Percentiles rank a stretch among this genome's conserved stretches.
Conservation (phyloP, 495 filamentous ascomycete genomes). For the Bombardia bombarda region DNA sequence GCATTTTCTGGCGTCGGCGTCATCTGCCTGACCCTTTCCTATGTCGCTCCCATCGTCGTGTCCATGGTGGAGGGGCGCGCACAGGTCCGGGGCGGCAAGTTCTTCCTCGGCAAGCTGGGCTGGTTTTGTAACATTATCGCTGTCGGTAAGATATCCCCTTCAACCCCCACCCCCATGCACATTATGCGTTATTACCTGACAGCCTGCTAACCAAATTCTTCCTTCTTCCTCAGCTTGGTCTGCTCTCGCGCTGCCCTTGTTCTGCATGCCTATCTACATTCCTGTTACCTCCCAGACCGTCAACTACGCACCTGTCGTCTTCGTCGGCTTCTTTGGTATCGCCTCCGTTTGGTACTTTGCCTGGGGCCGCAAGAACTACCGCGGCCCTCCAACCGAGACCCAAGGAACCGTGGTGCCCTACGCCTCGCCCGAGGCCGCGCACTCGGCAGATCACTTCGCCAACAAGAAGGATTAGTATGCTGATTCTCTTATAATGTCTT, state of each 20-base stretch:
- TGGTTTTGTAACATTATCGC: constrained; percentile 48
- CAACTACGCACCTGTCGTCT: constrained; percentile 59
- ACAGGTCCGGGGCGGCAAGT: constrained; percentile 46
- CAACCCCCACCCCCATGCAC: not conserved
- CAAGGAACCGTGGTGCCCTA: constrained; percentile 8
- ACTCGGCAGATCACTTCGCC: too few relatives aligned
- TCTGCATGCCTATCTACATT: constrained; percentile 55
- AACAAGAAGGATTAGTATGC: too few relatives aligned
- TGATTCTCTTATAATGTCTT: too few relatives aligned
- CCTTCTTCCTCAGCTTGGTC: constrained; percentile 44
- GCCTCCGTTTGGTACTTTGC: constrained; percentile 34
- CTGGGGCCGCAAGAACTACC: constrained; percentile 62
- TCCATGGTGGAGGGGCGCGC: constrained; percentile 43
- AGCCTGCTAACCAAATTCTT: not conserved
- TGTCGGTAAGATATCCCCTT: constrained; percentile 33
- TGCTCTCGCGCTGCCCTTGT: constrained; percentile 52
- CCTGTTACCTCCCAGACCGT: constrained; percentile 51
- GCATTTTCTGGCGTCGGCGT: constrained; percentile 58
- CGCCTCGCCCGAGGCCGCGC: too few relatives aligned
- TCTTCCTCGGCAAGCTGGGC: constrained; percentile 49
- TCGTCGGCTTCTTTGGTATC: constrained; percentile 50
- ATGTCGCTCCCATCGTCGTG: constrained; percentile 49
- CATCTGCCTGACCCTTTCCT: constrained; percentile 50
- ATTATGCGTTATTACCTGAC: constrained; percentile 8
- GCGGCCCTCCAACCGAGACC: constrained; percentile 48